Conservation (phyloP, 495 filamentous ascomycete species). For the Penicillium silybi region DNA sequence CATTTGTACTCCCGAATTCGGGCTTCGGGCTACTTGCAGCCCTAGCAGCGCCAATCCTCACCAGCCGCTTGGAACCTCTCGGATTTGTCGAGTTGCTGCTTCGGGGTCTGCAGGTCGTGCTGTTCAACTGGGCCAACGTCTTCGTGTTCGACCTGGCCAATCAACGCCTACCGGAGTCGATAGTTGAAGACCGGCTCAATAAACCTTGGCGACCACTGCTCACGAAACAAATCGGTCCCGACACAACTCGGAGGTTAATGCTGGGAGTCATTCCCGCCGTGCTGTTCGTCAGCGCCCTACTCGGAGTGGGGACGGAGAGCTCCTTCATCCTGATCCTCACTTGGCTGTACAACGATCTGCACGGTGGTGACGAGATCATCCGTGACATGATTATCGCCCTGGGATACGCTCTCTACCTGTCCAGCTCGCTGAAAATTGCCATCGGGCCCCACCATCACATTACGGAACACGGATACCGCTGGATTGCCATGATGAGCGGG, state of each 20-base stretch:
- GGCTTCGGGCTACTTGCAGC: constrained; percentile 11
- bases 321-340: constrained; percentile 34
- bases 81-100: neutral
- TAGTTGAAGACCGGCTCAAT: constrained; percentile 36
- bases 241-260: constrained; percentile 33
- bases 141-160: constrained; percentile 11
- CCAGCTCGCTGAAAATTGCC: constrained; percentile 1
- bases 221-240: constrained; percentile 29
- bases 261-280: constrained; percentile 32
- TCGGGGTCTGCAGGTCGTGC: constrained; percentile 1
- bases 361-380: constrained; percentile 40
- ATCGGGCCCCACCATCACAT: constrained; percentile 1
- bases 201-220: constrained; percentile 59
- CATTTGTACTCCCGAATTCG: constrained; percentile 16
- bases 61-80: neutral
- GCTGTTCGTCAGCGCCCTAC: constrained; percentile 19
- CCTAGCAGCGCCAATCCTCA: constrained; percentile 5
- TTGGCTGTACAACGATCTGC: constrained; percentile 54
- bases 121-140: constrained; percentile 17
- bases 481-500: constrained; percentile 41
- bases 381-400: constrained; percentile 46
- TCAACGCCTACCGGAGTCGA: constrained; percentile 5
- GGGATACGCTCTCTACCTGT: constrained; percentile 14
- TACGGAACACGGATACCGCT: constrained; percentile 19
- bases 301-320: constrained; percentile 35